Percentiles rank a stretch among this genome's conserved stretches.
Evolutionary conservation across 371 early-diverging fungal genomes (phyloP).

Genomic region (Syncephalastrum monosporum): DNA sequence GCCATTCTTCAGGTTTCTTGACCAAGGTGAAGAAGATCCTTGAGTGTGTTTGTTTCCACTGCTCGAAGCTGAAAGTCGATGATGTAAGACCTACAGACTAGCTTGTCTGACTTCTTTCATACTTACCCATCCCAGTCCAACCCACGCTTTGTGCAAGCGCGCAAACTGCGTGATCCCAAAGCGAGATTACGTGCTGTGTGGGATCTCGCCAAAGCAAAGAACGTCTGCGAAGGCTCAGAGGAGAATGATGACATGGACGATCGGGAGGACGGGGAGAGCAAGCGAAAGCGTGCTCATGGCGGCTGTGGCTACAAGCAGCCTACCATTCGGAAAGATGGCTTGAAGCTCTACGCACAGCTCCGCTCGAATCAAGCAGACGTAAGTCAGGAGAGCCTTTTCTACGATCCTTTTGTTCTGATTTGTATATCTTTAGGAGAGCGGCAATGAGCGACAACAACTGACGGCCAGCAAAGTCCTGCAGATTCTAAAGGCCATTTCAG

Average conservation of each 20-base stretch:
- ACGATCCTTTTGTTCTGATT: not conserved
- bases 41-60: conserved; percentile 98
- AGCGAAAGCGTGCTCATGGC: conserved; percentile 68
- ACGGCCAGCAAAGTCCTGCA: conserved; percentile 84
- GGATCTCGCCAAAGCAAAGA: conserved; percentile 88
- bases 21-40: conserved; percentile 96
- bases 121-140: conserved; percentile 49
- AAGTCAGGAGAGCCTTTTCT: conserved; percentile 27
- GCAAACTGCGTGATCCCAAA: conserved; percentile 74
- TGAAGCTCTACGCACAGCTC: conserved; percentile 79
- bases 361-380: conserved; percentile 59
- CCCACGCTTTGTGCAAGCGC: conserved; percentile 71
- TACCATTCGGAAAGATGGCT: conserved; percentile 85
- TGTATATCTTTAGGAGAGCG: conserved; percentile 35
- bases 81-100: conserved; percentile 45
- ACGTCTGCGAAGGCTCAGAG: conserved; percentile 85
- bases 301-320: conserved; percentile 98
- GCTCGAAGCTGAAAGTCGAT: conserved; percentile 96
- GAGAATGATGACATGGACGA: conserved; percentile 56
- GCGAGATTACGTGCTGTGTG: conserved; percentile 87
- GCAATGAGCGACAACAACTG: conserved; percentile 68
- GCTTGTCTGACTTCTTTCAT: not conserved
- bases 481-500: conserved; percentile 91
- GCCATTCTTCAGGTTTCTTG: conserved; percentile 60
- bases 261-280: conserved; percentile 43